Base-by-base conservation (phyloP, 257 asterid species). In the Solanum pinnatisectum region DNA sequence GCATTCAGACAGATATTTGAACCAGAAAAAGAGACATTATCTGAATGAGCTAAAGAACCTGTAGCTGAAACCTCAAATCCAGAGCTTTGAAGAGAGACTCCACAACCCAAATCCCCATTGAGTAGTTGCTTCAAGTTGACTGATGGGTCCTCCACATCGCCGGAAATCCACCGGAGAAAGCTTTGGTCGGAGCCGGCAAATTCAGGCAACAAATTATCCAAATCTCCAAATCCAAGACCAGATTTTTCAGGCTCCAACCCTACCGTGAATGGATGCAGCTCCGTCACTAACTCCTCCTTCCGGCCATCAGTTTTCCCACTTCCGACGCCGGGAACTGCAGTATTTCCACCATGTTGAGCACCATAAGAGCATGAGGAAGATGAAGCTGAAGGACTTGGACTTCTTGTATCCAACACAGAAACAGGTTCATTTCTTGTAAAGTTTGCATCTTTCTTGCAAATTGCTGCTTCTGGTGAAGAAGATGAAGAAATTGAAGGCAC, bases 311-410 rank as follows among this genome's bases (percentile, higher is more conserved):
- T 78, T 42, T 79, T 79, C 25, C 16, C 67, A 42, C 18, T 49
- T 27, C 85, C 84, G 35, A 8, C 60, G 2, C 84, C 85, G 10
- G 40, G 67, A 79, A 27, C 67, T 16, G 84, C 40, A 4, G 22
- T 79, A 12, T 16, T 85, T 23, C 84, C 72, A 22, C 72, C 84
- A 78, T 78, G n/a, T 44, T 79, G 84, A 2, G n/a, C 65, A 42
- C 85, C 73, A 37, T 39, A 32, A 30, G 79, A 85, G 6, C 87
- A 84, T 33, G 92, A 92, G 60, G 94, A 91, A 83, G 95, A 91
- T 36, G 91, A 87, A 37, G 94, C 93, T 39, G 96, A 93, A 37
- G 93, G 94, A 86, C 96, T 93, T 8, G 95, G 96, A 76, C 96
- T 94, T 88, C 93, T 83, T 8, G 92, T 89, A 40, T 92, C 96